A percentile compares a stretch with the other conserved stretches of the same genome.
These are phyloP conservation scores for Perilla frutescens DNA, from an alignment of 257 asterid genomes.

Conservation along the genomic window DNA sequence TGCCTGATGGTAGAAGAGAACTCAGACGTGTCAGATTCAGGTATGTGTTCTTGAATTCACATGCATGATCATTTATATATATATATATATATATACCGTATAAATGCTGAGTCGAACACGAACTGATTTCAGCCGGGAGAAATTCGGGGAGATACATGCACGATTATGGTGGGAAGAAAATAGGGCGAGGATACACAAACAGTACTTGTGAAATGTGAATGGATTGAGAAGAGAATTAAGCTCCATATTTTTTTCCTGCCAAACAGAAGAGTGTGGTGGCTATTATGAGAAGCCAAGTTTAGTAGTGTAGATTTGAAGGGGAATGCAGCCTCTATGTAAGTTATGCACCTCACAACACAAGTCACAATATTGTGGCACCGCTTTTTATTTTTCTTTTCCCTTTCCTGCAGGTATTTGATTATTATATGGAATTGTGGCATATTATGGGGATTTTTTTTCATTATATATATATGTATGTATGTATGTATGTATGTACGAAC, in stretches of 20 bases:
- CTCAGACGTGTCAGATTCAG: slow-evolving; percentile 98
- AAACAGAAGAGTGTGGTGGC: slow-evolving; percentile 2
- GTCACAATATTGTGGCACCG: slow-evolving; percentile 39
- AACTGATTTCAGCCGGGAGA: slow-evolving; percentile 71
- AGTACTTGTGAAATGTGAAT: slow-evolving; percentile 55
- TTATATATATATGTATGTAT: background rate
- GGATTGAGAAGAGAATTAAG: too few relatives aligned
- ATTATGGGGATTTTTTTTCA: slow-evolving; percentile 34
- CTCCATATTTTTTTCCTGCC: background rate
- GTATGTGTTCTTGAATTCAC: slow-evolving; percentile 30
- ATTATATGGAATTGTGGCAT: slow-evolving; percentile 39
- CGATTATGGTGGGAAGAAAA: slow-evolving; percentile 95
- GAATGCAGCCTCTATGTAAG: slow-evolving; percentile 24
- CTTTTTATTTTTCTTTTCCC: background rate
- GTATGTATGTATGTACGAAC: background rate
- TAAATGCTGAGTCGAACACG: slow-evolving; percentile 12
- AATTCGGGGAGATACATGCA: slow-evolving; percentile 84
- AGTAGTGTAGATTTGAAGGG: slow-evolving; percentile 3
- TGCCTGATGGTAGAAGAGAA: slow-evolving; percentile 87
- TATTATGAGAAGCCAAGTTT: slow-evolving; percentile 6
- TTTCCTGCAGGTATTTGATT: background rate
- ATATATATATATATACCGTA: too few relatives aligned
- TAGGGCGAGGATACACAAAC: slow-evolving; percentile 80
- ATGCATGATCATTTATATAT: background rate
- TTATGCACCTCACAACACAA: slow-evolving; percentile 25